Percentiles rank a stretch among this genome's conserved stretches.
These are phyloP conservation scores for Bremia lactucae DNA, from an alignment of 352 stramenopile genomes.

Conservation along the genomic window DNA sequence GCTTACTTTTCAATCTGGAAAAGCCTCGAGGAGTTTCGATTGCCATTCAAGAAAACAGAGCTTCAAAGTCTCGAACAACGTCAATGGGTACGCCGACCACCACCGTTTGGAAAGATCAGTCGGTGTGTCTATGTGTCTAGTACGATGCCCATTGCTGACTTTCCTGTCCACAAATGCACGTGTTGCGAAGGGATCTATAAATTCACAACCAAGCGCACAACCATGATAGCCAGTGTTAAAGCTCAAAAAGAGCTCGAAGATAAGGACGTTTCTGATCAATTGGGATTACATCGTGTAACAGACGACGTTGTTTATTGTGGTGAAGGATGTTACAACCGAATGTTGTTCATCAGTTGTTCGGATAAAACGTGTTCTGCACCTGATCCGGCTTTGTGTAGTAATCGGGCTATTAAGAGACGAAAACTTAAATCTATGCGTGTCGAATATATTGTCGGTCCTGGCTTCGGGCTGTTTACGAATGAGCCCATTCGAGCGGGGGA, in stretches of 20 bases:
- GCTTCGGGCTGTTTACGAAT: conserved; percentile 84
- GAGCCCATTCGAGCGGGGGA: conserved; percentile 66
- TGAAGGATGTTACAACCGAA: conserved; percentile 73
- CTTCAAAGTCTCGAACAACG: conserved; percentile 35
- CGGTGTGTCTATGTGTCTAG: conserved; percentile 71
- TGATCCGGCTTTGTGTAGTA: conserved; percentile 52
- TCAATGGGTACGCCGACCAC: conserved; percentile 34
- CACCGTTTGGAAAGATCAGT: conserved; percentile 49
- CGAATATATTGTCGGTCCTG: conserved; percentile 71
- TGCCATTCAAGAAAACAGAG: conserved; percentile 28
- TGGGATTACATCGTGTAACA: conserved; percentile 6
- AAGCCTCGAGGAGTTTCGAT: conserved; percentile 18
- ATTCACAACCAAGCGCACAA: conserved; percentile 40
- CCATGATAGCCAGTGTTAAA: conserved; percentile 36
- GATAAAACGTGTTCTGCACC: conserved; percentile 67
- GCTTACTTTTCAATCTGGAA: conserved; percentile 4
- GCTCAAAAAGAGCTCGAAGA: conserved; percentile 13
- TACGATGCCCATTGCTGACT: conserved; percentile 35
- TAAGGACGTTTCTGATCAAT: conserved; percentile 5
- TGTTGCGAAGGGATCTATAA: conserved; percentile 45
- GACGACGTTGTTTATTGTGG: conserved; percentile 31
- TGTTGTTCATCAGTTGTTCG: conserved; percentile 77
- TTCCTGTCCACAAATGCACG: conserved; percentile 68
- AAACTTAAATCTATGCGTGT: conserved; percentile 58
- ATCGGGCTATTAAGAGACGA: conserved; percentile 57